Percentiles rank a stretch among this genome's conserved stretches.
phyloP scores from a whole-genome alignment of 768 basidiomycete genomes.

The Suillus lakei region DNA sequence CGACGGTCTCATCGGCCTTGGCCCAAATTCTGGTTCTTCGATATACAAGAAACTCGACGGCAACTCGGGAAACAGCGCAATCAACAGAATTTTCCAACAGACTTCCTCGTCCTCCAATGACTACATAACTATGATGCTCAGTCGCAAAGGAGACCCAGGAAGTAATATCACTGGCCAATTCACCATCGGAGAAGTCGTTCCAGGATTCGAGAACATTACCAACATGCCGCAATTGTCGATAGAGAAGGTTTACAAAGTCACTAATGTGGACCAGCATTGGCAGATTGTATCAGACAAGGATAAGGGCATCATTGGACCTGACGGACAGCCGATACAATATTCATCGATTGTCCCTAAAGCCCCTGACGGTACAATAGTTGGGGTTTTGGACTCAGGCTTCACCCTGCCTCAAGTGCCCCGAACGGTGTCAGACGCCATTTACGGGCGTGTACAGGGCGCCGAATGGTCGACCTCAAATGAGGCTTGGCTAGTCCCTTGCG shows the following conservation, averaged over 20 bases:
- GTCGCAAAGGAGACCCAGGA: slow-evolving; percentile 57
- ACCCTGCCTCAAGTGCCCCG: slow-evolving; percentile 76
- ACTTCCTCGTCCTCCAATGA: slow-evolving; percentile 55
- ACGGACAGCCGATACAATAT: slow-evolving; percentile 63
- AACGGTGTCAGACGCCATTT: slow-evolving; percentile 78
- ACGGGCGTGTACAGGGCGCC: slow-evolving; percentile 77
- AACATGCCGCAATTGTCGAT: slow-evolving; percentile 69
- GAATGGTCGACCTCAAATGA: slow-evolving; percentile 58
- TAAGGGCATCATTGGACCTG: slow-evolving; percentile 75
- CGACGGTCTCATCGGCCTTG: slow-evolving; percentile 76
- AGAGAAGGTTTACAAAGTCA: slow-evolving; percentile 62
- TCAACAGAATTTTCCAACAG: slow-evolving; percentile 69
- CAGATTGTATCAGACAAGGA: slow-evolving; percentile 70
- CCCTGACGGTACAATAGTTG: slow-evolving; percentile 66
- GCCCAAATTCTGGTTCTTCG: slow-evolving; percentile 74
- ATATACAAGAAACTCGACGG: slow-evolving; percentile 60
- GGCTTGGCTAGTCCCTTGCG: slow-evolving; percentile 78
- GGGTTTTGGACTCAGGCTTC: slow-evolving; percentile 77
- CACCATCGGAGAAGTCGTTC: slow-evolving; percentile 66
- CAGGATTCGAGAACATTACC: slow-evolving; percentile 64
- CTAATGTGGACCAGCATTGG: slow-evolving; percentile 81
- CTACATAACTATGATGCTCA: slow-evolving; percentile 72
- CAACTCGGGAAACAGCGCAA: slow-evolving; percentile 56
- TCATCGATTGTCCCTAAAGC: slow-evolving; percentile 73
- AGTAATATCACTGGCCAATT: slow-evolving; percentile 63